A percentile compares a stretch with the other conserved stretches of the same genome.
phyloP scores from a whole-genome alignment of 2,329 filamentous ascomycete genomes.

The Clonostachys chloroleuca region DNA sequence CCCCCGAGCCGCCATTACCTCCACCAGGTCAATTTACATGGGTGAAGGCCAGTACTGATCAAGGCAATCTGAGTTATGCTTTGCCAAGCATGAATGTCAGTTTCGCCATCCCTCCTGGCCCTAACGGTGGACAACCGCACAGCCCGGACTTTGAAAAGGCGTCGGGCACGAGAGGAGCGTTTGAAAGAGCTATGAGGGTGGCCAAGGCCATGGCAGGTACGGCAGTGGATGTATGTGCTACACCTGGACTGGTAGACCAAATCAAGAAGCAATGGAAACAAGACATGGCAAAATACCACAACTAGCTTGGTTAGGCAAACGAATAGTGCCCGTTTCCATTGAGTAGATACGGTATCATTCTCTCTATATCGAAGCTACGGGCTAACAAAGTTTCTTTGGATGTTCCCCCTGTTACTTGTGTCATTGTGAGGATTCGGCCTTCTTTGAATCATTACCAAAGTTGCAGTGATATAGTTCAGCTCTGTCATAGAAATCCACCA shows the following conservation, averaged over 20 bases:
- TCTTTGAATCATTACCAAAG: too few relatives aligned
- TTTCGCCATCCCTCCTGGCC: constrained; percentile 42
- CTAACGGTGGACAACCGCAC: constrained; percentile 9
- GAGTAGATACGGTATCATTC: too few relatives aligned
- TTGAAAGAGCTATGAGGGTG: constrained; percentile 11
- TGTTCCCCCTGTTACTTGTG: too few relatives aligned
- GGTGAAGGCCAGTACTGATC: constrained; percentile 51
- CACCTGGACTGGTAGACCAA: constrained; percentile 9
- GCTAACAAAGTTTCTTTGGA: too few relatives aligned
- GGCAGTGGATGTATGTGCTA: constrained; percentile 11
- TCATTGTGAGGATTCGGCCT: too few relatives aligned
- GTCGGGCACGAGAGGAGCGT: constrained; percentile 10
- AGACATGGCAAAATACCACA: constrained; percentile 5
- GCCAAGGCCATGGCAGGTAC: constrained; percentile 13
- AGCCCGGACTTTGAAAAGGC: constrained; percentile 13
- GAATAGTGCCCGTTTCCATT: too few relatives aligned
- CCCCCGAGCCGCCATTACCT: constrained; percentile 14
- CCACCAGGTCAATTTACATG: constrained; percentile 33
- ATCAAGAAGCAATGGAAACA: constrained; percentile 12
- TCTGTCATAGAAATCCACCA: too few relatives aligned
- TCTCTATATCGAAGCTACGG: too few relatives aligned
- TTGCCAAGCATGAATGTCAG: constrained; percentile 49
- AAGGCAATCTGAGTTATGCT: constrained; percentile 53
- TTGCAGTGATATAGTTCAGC: too few relatives aligned
- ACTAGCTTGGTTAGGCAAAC: too few relatives aligned